phyloP scores from a whole-genome alignment of 495 filamentous ascomycete genomes.

The Evernia prunastri region DNA sequence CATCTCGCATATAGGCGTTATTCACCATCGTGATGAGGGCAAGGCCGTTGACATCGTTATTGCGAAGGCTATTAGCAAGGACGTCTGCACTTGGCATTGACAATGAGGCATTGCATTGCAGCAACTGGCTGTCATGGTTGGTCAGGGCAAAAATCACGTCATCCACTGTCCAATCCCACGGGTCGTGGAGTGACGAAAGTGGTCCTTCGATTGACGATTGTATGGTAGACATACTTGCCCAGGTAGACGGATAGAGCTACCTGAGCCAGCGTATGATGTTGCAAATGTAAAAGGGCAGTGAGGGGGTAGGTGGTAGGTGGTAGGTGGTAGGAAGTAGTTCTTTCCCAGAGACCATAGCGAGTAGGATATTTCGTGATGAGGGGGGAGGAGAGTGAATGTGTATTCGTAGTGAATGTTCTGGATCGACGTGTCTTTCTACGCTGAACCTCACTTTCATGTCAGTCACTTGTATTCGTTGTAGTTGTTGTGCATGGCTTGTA shows the following conservation, averaged over 20 bases:
- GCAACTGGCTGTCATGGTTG: conserved; percentile 36
- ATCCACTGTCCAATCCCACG: conserved; percentile 61
- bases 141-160: conserved; percentile 60
- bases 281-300: neutral
- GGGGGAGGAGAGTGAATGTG: neutral
- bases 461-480: neutral
- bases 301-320: neutral
- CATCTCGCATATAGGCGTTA: conserved; percentile 39
- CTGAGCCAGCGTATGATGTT: neutral
- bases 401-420: neutral
- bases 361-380: neutral
- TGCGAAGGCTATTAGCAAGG: conserved; percentile 49
- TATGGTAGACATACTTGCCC: conserved; percentile 11
- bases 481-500: neutral
- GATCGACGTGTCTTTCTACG: neutral
- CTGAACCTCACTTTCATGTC: conserved; percentile 1
- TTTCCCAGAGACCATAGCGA: neutral
- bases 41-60: conserved; percentile 55
- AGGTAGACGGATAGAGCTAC: neutral
- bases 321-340: neutral
- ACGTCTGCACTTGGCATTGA: conserved; percentile 43
- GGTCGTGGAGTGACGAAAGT: conserved; percentile 40
- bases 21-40: conserved; percentile 51
- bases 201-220: conserved; percentile 14
- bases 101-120: conserved; percentile 11